Conservation (phyloP, 176 grass and related monocot genomes). For the Cocos nucifera region DNA sequence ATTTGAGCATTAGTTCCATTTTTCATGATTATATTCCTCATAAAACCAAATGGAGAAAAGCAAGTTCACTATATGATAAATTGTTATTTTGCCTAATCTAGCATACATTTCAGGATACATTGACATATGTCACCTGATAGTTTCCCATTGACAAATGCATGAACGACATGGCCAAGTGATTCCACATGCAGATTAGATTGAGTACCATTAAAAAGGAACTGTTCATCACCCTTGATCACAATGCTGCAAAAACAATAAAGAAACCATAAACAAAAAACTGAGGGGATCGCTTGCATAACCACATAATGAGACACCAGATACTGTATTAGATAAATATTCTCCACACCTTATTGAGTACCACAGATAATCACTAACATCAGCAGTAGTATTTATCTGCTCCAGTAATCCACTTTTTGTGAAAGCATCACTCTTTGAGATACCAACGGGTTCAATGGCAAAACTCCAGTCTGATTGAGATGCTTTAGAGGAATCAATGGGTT, state of each 20-base stretch:
- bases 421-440: slow-evolving; percentile 70
- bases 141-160: slow-evolving; percentile 68
- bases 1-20: no score
- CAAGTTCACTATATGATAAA: no score
- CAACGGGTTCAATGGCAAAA: slow-evolving; percentile 68
- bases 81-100: no score
- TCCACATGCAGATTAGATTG: slow-evolving; percentile 69
- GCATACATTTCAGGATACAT: no score
- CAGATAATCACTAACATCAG: slow-evolving; percentile 94
- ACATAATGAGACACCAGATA: no score
- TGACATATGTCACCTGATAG: slow-evolving; percentile 44
- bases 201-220: slow-evolving; percentile 56
- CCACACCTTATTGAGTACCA: slow-evolving; percentile 91
- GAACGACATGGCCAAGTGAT: slow-evolving; percentile 90
- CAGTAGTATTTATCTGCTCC: slow-evolving; percentile 98
- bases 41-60: no score
- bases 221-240: slow-evolving; percentile 44
- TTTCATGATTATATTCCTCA: no score
- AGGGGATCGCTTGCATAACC: no score
- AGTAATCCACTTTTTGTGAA: slow-evolving; percentile 61
- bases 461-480: slow-evolving; percentile 51
- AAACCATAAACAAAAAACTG: not conserved
- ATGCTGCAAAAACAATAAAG: slow-evolving; percentile 37
- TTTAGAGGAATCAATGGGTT: slow-evolving; percentile 22
- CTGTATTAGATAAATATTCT: not conserved